Base-by-base conservation (phyloP, 2,329 filamentous ascomycete species). In the Microascus cirrosus region DNA sequence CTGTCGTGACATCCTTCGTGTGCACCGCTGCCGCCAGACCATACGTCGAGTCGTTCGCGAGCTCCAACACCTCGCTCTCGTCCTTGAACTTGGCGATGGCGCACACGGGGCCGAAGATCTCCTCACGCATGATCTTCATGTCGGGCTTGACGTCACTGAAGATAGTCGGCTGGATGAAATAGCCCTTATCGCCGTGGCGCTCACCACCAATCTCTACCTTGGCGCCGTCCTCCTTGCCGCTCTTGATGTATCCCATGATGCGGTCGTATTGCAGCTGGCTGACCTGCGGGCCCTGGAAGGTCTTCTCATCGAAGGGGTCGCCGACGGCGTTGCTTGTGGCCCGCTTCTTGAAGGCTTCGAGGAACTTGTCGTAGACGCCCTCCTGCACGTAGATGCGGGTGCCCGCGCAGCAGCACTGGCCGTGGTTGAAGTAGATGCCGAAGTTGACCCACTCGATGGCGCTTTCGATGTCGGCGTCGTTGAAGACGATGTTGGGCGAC, bases 371-470 rank as follows among this genome's bases (percentile, higher is more conserved):
- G 64, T 83, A 84, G 55, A 85, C 77, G 3, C 70, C 73, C 62
- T 83, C 78, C 63, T 86, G 83, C 1, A 86, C 77, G 64, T 82
- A 85, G 35, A 86, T 69, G 1, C 82, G 73, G 68, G 85, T 85
- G 68, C 81, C 72, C 8, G 60, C 54, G 56, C 67, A 63, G 61
- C 67, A 65, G 53, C 68, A 65, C 56, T 70, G 36, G 11, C 36
- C 36, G 4, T 5, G 3, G 36, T 12, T 39, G 36, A 12, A 39
- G 3, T 5, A 8, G 11, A 39, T 76, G 12, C 73, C 71, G 58
- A 60, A 24, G 34, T 69, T 66, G 2, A 67, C 62, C 67, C 67
- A 66, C 15, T 84, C 86, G 36, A 87, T 81, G 6, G 82, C 80
- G 65, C 84, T 80, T 15, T 83, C 79, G 53, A 85, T 63, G 61